Evolutionary conservation across 2,329 filamentous ascomycete species (phyloP), one percentile per base, ranked within the genome.

Genomic region (Fusarium globosum): DNA sequence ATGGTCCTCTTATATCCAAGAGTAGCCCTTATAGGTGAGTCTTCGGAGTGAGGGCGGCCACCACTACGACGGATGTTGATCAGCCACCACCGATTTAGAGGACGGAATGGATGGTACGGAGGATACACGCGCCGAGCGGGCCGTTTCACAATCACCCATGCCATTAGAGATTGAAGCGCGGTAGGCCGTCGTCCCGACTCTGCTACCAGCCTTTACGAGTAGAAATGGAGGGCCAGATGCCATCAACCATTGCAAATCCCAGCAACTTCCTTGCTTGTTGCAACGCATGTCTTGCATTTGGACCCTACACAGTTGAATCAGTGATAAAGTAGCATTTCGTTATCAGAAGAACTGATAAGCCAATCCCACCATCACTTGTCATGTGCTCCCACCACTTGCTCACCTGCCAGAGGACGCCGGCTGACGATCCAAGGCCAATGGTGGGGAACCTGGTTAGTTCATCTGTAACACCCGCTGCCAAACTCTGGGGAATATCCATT

Each of bases 101-200:
- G 43, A 65, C 51, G 61, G 58, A 71, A 58, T 73, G 66, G 70
- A 73, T 61, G 73, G 75, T 57, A 64, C 41, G 51, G 65, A 75
- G 76, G 73, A 72, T 73, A 72, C 69, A 74, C 68, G 72, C 71
- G 74, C 73, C 76, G 74, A 71, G 73, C 76, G 76, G 76, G 74
- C 76, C 76, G 76, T 78, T 77, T 78, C 74, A 78, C 64, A 72
- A 71, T 60, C 63, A 72, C 65, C 56, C 41, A 58, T 58, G 56
- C 26, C 23, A 51, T 58, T 38, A 33, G 67, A 65, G 35, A 73
- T 62, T 58, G 46, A 64, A 72, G 60, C 30, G 53, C 53, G 30
- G 67, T 60, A 69, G 48, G 55, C 66, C 59, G 36, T 59, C 51
- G 53, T 72, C 58, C 55, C 57, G 62, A 71, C 43, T 58, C 43